Conservation (phyloP, 306 rosid genomes). For the Fagus crenata region DNA sequence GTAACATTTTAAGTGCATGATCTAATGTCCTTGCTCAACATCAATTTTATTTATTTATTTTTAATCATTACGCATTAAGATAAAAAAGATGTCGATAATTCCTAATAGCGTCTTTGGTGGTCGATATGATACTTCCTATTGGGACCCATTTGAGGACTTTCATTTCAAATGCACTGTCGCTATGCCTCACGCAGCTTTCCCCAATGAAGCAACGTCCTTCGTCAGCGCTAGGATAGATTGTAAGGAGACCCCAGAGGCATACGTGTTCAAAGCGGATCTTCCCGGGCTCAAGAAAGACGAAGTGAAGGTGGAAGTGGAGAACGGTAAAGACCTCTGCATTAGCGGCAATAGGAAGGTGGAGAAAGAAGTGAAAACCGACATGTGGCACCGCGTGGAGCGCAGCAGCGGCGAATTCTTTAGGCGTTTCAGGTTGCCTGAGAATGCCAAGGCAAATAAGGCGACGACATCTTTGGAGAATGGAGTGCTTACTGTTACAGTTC, state of each 20-base stretch:
- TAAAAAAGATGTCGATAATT: constrained; percentile 11
- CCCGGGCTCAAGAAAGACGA: constrained; percentile 44
- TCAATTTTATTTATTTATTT: background rate
- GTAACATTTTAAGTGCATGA: no score
- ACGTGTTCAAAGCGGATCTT: constrained; percentile 39
- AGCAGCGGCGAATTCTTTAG: constrained; percentile 39
- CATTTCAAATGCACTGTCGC: background rate
- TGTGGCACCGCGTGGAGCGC: constrained; percentile 36
- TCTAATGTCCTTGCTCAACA: background rate
- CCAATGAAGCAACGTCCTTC: constrained; percentile 27
- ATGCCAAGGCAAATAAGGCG: constrained; percentile 29
- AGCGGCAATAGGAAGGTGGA: constrained; percentile 38
- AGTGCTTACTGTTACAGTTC: constrained; percentile 50
- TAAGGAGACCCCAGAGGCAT: constrained; percentile 45
- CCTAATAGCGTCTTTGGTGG: constrained; percentile 4
- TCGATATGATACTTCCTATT: constrained; percentile 14
- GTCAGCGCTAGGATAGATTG: constrained; percentile 25
- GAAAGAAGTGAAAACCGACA: constrained; percentile 38
- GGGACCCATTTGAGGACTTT: constrained; percentile 23
- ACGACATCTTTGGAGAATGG: constrained; percentile 46
- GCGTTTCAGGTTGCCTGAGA: constrained; percentile 48
- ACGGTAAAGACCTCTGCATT: constrained; percentile 38
- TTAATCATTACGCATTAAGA: background rate
- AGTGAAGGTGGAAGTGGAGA: constrained; percentile 54
- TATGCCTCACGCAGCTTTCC: constrained; percentile 9